Evolutionary conservation across 1,139 yeast genomes (phyloP), one percentile per base, ranked within the genome.

Genomic region (Yamadazyma conglobata): DNA sequence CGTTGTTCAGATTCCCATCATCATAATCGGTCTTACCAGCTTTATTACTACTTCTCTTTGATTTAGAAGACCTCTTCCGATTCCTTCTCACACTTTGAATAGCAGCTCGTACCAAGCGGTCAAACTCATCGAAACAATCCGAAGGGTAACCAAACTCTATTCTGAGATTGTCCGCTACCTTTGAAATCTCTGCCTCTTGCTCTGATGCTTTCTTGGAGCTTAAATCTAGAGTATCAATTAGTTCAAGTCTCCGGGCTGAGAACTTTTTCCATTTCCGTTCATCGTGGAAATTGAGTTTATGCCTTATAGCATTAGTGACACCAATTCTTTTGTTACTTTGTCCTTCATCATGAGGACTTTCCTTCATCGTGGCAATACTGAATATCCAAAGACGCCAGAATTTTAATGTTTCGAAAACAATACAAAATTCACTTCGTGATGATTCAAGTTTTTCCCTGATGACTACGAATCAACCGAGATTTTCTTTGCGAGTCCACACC

Each of bases 61-160:
- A 42, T 37, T 65, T 61, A 19, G 64, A 54, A 11, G 66, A 58
- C 33, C 75, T 40, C 38, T 69, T 69, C 14, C 75, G 45, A 41
- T 69, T 69, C 30, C 75, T 47, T 27, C 75, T 42, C 2, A 65
- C 75, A 39, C 72, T 64, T 40, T 91, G 98, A 16, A 91, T 82
- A 0, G 96, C 97, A 3, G 96, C 95, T 19, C 96, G 65, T 0
- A 91, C 96, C 25, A 91, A 70, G 53, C 82, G 83, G 54, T 88
- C 95, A 52, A 91, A 89, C 44, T 89, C 97, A 1, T 65, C 60
- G 22, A 77, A 60, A 17, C 73, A 65, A 3, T 71, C 73, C 6
- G 57, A 59, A 1, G 79, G 73, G 51, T 80, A 89, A 10, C 77
- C 75, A 48, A 86, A 91, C 58, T 91, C 97, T 3, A 65, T 60